Conservation (phyloP, 192 early-diverging fungal species). For the Umbelopsis ramanniana region DNA sequence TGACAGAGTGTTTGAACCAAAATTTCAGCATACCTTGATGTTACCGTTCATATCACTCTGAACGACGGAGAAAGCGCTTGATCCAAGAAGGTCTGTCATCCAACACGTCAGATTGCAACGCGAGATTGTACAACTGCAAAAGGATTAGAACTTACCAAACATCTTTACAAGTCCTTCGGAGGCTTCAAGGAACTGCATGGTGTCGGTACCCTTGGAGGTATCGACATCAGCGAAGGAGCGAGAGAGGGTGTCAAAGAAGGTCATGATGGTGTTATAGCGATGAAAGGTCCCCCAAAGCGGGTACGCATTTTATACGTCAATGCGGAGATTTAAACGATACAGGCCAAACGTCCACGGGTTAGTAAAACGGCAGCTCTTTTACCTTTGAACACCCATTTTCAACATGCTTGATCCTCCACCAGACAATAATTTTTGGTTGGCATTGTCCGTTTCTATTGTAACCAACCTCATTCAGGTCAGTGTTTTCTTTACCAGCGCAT, state of each 20-base stretch:
- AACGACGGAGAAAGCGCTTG: conserved; percentile 82
- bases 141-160: conserved; percentile 59
- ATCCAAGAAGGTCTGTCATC: conserved; percentile 66
- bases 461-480: conserved; percentile 35
- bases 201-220: conserved; percentile 70
- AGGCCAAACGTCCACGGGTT: background rate
- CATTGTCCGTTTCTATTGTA: conserved; percentile 25
- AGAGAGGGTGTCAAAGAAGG: conserved; percentile 67
- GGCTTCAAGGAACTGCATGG: conserved; percentile 77
- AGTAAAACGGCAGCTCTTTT: background rate
- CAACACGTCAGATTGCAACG: background rate
- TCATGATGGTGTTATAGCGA: conserved; percentile 29
- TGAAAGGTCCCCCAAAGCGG: background rate
- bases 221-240: conserved; percentile 72
- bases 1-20: background rate
- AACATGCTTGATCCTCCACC: conserved; percentile 17
- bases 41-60: conserved; percentile 94
- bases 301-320: background rate
- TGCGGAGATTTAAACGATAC: background rate
- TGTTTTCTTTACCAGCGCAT: background rate
- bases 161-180: conserved; percentile 76
- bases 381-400: background rate
- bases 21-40: conserved; percentile 61
- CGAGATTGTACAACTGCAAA: background rate
- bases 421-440: conserved; percentile 38